Percentiles rank a stretch among this genome's conserved stretches.
These are phyloP conservation scores for Excoecaria agallocha DNA, from an alignment of 345 rosid species.

Conservation along the genomic window DNA sequence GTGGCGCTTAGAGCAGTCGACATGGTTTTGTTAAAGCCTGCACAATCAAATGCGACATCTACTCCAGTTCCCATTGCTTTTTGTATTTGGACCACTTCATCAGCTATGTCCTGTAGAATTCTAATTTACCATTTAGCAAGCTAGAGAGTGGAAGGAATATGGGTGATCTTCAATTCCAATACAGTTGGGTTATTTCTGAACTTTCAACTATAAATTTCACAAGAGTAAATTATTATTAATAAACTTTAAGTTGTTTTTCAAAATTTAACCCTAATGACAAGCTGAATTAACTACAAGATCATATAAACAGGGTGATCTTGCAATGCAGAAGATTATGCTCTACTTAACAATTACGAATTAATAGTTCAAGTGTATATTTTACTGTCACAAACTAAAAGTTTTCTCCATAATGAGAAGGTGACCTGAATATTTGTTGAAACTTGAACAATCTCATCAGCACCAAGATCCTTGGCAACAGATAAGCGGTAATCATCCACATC, in stretches of 20 bases:
- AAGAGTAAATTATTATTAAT: no score
- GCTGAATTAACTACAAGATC: no score
- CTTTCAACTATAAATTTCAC: no score
- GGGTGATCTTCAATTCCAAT: neutral
- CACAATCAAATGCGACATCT: constrained; percentile 83
- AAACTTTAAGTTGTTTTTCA: neutral
- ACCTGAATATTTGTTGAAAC: constrained; percentile 71
- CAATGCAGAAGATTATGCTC: neutral
- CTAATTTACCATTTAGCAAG: neutral
- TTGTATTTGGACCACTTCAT: constrained; percentile 59
- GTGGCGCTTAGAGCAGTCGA: constrained; percentile 77
- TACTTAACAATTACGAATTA: neutral
- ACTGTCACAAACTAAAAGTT: neutral
- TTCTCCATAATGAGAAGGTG: neutral
- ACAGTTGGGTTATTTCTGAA: neutral
- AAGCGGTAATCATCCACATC: constrained; percentile 76
- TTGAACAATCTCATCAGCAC: constrained; percentile 60
- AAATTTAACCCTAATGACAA: neutral
- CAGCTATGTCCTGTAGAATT: constrained; percentile 53
- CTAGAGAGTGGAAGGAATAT: neutral
- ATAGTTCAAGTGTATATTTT: neutral
- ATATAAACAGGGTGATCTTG: neutral
- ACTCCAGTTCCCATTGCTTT: constrained; percentile 59
- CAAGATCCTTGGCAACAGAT: constrained; percentile 74
- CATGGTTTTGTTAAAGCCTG: constrained; percentile 89